Evolutionary conservation across 352 stramenopile species (phyloP).

Genomic region (Thraustochytrium striatum): DNA sequence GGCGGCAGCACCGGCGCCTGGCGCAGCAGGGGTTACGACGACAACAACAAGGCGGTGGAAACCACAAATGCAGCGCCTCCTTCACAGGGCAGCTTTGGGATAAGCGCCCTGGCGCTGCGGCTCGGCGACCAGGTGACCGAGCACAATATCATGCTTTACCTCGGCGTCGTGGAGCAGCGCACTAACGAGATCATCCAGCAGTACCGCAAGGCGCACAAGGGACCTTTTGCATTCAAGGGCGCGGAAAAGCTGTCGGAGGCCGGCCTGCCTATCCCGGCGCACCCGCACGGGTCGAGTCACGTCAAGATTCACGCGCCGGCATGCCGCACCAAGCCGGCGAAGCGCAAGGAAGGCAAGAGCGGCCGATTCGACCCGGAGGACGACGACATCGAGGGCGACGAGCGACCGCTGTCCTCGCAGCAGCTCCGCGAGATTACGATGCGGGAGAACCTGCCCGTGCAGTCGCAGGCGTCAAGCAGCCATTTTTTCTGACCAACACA

Average conservation of each 20-base stretch:
- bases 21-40: no score
- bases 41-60: no score
- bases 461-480: neutral
- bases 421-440: slow-evolving; percentile 42
- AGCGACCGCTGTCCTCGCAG: slow-evolving; percentile 29
- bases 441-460: slow-evolving; percentile 19
- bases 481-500: slow-evolving; percentile 3
- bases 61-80: no score
- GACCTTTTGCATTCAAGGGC: slow-evolving; percentile 15
- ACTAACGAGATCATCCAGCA: slow-evolving; percentile 84
- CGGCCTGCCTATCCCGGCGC: neutral
- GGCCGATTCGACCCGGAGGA: slow-evolving; percentile 14
- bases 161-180: slow-evolving; percentile 87
- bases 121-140: slow-evolving; percentile 79
- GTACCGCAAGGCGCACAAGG: slow-evolving; percentile 52
- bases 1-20: no score
- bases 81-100: no score
- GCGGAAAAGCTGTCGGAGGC: slow-evolving; percentile 9
- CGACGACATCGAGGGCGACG: slow-evolving; percentile 17
- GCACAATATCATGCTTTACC: slow-evolving; percentile 86
- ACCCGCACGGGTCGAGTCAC: neutral
- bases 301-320: slow-evolving; percentile 9
- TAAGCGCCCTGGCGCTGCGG: slow-evolving; percentile 72
- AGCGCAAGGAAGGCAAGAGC: neutral
- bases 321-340: neutral